Conservation (phyloP, 148 eudicot genomes). For the Drosera capensis region DNA sequence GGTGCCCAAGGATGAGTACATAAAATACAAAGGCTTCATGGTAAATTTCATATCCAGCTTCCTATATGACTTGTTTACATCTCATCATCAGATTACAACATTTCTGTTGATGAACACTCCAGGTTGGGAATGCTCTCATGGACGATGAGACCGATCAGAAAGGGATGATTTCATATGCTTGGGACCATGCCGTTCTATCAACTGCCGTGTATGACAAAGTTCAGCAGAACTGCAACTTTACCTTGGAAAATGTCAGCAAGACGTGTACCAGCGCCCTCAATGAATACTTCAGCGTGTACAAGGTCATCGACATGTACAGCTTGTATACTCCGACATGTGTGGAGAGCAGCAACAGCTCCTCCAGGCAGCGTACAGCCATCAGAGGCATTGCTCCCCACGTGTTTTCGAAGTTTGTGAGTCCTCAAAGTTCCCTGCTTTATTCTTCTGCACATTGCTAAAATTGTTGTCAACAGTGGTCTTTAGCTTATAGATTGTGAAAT, state of each 20-base stretch:
- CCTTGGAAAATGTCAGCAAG: constrained; percentile 1
- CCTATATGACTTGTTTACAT: background rate
- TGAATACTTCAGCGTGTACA: constrained; percentile 48
- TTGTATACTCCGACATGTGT: constrained; percentile 52
- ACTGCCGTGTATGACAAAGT: constrained; percentile 33
- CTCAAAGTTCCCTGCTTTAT: too few relatives aligned
- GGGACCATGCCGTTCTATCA: constrained; percentile 84
- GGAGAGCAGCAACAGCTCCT: constrained; percentile 7
- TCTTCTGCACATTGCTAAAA: too few relatives aligned
- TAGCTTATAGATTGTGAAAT: background rate
- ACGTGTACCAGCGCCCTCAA: constrained; percentile 27
- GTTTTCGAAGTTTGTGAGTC: constrained; percentile 52
- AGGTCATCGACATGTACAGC: constrained; percentile 80
- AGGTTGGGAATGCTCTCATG: constrained; percentile 72
- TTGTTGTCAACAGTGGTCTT: too few relatives aligned
- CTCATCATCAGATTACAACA: background rate
- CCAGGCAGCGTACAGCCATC: constrained; percentile 12
- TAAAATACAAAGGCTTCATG: constrained; percentile 74
- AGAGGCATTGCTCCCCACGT: constrained; percentile 34
- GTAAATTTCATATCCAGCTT: constrained; percentile 15
- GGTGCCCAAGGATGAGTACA: constrained; percentile 25
- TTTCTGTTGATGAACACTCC: constrained; percentile 5
- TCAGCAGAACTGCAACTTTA: constrained; percentile 47
- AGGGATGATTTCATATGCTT: constrained; percentile 79
- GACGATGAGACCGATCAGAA: constrained; percentile 75